Evolutionary conservation across 2,329 filamentous ascomycete species (phyloP).

Genomic region (Epichloe uncinata): DNA sequence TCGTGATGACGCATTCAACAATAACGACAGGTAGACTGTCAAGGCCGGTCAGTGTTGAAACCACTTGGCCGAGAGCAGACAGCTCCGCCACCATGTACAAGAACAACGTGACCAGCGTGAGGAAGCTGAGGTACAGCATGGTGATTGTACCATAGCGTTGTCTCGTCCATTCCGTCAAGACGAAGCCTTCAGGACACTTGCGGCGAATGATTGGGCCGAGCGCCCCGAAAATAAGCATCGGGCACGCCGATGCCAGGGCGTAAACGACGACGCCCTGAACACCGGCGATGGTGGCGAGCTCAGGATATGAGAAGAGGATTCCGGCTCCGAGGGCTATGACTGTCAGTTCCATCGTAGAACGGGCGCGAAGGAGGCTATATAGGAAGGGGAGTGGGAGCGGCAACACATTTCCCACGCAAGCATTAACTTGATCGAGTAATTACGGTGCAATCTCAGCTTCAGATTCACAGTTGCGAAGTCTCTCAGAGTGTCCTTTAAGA

Average conservation of each 20-base stretch:
- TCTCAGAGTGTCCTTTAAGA: slow-evolving; percentile 11
- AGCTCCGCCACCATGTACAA: slow-evolving; percentile 80
- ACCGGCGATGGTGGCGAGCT: slow-evolving; percentile 66
- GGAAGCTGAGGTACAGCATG: slow-evolving; percentile 60
- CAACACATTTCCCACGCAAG: slow-evolving; percentile 98
- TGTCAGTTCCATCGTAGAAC: slow-evolving; percentile 24
- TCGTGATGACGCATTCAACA: slow-evolving; percentile 64
- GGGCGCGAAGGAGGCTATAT: slow-evolving; percentile 14
- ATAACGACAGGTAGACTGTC: slow-evolving; percentile 64
- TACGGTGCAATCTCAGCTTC: slow-evolving; percentile 94
- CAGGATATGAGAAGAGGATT: slow-evolving; percentile 71
- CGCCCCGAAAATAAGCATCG: slow-evolving; percentile 59
- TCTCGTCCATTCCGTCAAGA: slow-evolving; percentile 72
- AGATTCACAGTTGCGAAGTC: slow-evolving; percentile 24
- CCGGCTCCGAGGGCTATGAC: slow-evolving; percentile 64
- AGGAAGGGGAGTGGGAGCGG: slow-evolving; percentile 47
- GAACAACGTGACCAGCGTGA: slow-evolving; percentile 71
- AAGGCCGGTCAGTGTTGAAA: slow-evolving; percentile 60
- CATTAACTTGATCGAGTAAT: slow-evolving; percentile 98
- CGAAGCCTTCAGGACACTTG: slow-evolving; percentile 73
- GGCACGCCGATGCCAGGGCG: slow-evolving; percentile 56
- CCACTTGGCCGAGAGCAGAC: slow-evolving; percentile 67
- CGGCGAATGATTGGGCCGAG: slow-evolving; percentile 65
- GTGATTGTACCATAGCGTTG: slow-evolving; percentile 60
- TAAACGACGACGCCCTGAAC: slow-evolving; percentile 70